Evolutionary conservation across 164 flowering plant genomes (phyloP).

Genomic region (Vitis amurensis): DNA sequence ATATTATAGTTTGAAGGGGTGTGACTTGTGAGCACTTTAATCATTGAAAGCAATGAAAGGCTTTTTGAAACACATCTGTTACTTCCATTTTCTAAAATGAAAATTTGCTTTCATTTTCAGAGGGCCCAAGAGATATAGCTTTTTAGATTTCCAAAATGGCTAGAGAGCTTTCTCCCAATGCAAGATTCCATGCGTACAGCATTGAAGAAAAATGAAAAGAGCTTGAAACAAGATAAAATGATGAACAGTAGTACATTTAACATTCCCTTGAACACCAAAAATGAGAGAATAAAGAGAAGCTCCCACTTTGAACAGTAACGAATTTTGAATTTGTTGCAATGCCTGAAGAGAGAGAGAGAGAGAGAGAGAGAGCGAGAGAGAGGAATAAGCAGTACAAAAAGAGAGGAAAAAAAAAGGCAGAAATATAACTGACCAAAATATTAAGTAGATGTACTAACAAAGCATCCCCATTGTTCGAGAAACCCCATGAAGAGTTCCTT

Average conservation of each 20-base stretch:
- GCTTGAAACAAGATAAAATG: neutral
- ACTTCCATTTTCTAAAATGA: too few relatives aligned
- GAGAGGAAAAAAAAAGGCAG: neutral
- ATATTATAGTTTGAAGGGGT: too few relatives aligned
- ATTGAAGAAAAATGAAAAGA: too few relatives aligned
- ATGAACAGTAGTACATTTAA: slow-evolving; percentile 5
- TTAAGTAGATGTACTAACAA: slow-evolving; percentile 1
- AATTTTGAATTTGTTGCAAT: slow-evolving; percentile 12
- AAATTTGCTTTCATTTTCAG: too few relatives aligned
- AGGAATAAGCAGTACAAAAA: slow-evolving; percentile 12
- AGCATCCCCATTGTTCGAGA: slow-evolving; percentile 22
- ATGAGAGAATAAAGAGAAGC: neutral
- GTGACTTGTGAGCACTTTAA: too few relatives aligned
- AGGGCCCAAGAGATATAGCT: too few relatives aligned
- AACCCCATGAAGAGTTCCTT: slow-evolving; percentile 20
- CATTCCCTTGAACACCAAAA: slow-evolving; percentile 5
- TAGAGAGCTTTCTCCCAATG: too few relatives aligned
- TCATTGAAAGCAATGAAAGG: too few relatives aligned
- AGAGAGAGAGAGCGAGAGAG: slow-evolving; percentile 8
- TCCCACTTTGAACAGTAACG: slow-evolving; percentile 16
- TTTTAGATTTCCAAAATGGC: too few relatives aligned
- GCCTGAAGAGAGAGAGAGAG: neutral
- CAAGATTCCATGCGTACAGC: too few relatives aligned
- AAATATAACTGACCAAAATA: neutral
- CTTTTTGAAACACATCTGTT: too few relatives aligned